phyloP scores from a whole-genome alignment of 441 rosid species.

The Croton laevigatus region DNA sequence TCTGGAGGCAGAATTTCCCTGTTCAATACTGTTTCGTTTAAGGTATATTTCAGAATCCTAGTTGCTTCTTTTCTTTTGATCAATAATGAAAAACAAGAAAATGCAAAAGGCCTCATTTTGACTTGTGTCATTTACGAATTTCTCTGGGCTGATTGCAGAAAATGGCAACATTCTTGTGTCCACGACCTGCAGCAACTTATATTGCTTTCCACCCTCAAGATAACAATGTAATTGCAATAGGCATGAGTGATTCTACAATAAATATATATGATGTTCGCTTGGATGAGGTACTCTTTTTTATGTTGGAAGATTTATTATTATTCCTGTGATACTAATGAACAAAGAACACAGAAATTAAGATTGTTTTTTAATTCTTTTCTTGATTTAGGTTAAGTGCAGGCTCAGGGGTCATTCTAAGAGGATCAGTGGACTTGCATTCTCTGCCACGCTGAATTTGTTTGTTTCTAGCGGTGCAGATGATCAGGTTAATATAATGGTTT shows the following conservation, averaged over 20 bases:
- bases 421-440: slow-evolving; percentile 58
- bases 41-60: slow-evolving; percentile 29
- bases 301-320: neutral
- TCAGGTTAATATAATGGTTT: slow-evolving; percentile 33
- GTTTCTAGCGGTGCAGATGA: slow-evolving; percentile 61
- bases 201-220: slow-evolving; percentile 66
- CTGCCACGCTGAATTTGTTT: slow-evolving; percentile 35
- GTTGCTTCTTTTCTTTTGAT: neutral
- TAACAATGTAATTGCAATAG: slow-evolving; percentile 58
- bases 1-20: slow-evolving; percentile 64
- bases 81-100: neutral
- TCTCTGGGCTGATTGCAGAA: slow-evolving; percentile 35
- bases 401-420: slow-evolving; percentile 54
- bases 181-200: slow-evolving; percentile 55
- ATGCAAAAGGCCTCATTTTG: neutral
- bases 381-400: slow-evolving; percentile 39
- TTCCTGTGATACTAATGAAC: neutral
- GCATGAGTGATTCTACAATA: slow-evolving; percentile 58
- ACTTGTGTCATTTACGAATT: slow-evolving; percentile 14
- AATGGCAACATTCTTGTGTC: slow-evolving; percentile 44
- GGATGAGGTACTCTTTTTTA: slow-evolving; percentile 39
- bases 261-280: slow-evolving; percentile 47
- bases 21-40: slow-evolving; percentile 54
- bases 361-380: slow-evolving; percentile 15
- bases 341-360: neutral